Evolutionary conservation across 2,329 filamentous ascomycete genomes (phyloP).

Genomic region (Ophiosphaerella korrae): DNA sequence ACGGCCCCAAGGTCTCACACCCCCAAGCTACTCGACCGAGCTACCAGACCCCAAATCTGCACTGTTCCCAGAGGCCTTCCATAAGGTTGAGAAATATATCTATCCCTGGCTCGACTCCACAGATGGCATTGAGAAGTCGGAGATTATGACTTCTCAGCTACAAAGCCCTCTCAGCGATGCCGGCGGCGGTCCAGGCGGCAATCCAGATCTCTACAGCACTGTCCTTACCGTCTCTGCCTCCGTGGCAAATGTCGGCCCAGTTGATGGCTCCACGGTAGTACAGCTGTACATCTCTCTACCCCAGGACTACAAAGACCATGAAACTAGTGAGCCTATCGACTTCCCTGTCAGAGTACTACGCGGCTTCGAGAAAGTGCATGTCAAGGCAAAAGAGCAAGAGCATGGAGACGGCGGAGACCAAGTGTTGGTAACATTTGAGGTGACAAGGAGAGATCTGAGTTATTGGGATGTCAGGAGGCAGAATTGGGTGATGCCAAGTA

Average conservation of each 20-base stretch:
- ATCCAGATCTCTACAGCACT: constrained; percentile 67
- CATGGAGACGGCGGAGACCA: constrained; percentile 23
- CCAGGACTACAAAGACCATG: constrained; percentile 46
- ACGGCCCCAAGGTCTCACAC: constrained; percentile 41
- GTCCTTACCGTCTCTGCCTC: constrained; percentile 59
- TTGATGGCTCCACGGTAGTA: constrained; percentile 59
- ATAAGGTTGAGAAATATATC: constrained; percentile 70
- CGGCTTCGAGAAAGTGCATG: constrained; percentile 51
- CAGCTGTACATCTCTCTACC: constrained; percentile 63
- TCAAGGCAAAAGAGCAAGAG: constrained; percentile 34
- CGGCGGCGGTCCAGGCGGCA: constrained; percentile 71
- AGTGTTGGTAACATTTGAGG: constrained; percentile 41
- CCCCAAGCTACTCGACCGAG: constrained; percentile 56
- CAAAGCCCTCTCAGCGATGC: constrained; percentile 61
- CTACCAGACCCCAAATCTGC: constrained; percentile 63
- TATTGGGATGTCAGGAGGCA: constrained; percentile 48
- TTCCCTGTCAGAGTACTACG: constrained; percentile 56
- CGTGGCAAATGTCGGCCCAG: constrained; percentile 66
- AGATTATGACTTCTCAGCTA: constrained; percentile 62
- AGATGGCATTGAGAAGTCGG: constrained; percentile 53
- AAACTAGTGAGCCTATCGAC: constrained; percentile 58
- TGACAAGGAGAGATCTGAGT: constrained; percentile 50
- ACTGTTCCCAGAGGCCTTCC: constrained; percentile 65
- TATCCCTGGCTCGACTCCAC: constrained; percentile 70
- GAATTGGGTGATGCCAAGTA: constrained; percentile 49